Evolutionary conservation across 139 green algal species (phyloP).

Genomic region (Micromonas pusilla): DNA sequence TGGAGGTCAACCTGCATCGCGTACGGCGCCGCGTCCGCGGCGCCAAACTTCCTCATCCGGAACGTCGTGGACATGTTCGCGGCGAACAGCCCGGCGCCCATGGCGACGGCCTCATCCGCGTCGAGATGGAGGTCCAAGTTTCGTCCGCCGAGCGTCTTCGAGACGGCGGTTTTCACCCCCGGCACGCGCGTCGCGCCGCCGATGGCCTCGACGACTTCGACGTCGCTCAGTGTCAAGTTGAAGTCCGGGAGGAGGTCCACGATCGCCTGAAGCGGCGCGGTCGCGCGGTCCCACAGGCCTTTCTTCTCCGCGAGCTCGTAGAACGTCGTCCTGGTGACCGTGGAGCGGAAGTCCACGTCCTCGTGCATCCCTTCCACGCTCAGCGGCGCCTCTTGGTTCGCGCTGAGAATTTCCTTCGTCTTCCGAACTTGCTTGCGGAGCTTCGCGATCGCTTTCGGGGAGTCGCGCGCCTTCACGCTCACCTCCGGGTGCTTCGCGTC

Average conservation of each 20-base stretch:
- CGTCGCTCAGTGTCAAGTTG: slow-evolving; percentile 53
- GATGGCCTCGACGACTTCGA: slow-evolving; percentile 46
- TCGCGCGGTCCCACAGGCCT: background rate
- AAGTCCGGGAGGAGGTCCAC: slow-evolving; percentile 68
- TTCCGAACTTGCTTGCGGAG: slow-evolving; percentile 72
- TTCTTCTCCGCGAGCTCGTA: slow-evolving; percentile 54
- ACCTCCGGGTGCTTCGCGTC: slow-evolving; percentile 50
- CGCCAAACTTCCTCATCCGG: slow-evolving; percentile 91
- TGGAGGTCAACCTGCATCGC: slow-evolving; percentile 12
- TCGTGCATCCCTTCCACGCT: slow-evolving; percentile 82
- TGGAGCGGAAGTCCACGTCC: slow-evolving; percentile 75
- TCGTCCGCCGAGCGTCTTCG: background rate
- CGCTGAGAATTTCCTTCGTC: slow-evolving; percentile 93
- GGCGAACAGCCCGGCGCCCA: slow-evolving; percentile 83
- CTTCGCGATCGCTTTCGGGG: slow-evolving; percentile 78
- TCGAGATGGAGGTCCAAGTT: slow-evolving; percentile 77
- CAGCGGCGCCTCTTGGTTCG: slow-evolving; percentile 82
- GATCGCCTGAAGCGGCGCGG: slow-evolving; percentile 41
- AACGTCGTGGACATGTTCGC: slow-evolving; percentile 94
- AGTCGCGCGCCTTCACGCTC: slow-evolving; percentile 34
- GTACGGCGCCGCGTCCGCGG: slow-evolving; percentile 72
- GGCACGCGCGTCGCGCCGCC: slow-evolving; percentile 81
- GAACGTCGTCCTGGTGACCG: slow-evolving; percentile 59
- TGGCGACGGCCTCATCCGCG: slow-evolving; percentile 86
- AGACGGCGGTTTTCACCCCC: slow-evolving; percentile 44